Evolutionary conservation across 2,329 filamentous ascomycete species (phyloP).

Genomic region (Cadophora malorum): DNA sequence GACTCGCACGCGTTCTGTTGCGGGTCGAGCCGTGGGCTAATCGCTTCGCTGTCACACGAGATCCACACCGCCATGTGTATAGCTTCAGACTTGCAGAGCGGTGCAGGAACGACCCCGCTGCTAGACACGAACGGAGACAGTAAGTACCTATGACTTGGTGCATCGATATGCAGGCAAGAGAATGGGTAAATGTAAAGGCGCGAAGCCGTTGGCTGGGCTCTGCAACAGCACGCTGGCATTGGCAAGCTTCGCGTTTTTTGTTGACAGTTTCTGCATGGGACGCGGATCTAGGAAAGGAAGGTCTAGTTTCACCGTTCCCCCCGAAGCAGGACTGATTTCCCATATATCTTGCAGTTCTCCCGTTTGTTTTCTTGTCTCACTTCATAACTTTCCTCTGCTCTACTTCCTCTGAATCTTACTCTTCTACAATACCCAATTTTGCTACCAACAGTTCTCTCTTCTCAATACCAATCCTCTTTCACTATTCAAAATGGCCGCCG

Average conservation of each 20-base stretch:
- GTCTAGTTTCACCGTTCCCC: conserved; percentile 24
- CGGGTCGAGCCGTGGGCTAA: conserved; percentile 39
- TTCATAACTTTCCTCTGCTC: conserved; percentile 18
- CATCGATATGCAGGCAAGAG: conserved; percentile 32
- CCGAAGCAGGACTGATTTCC: conserved; percentile 10
- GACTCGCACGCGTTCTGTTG: conserved; percentile 37
- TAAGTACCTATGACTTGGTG: conserved; percentile 37
- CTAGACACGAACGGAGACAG: conserved; percentile 28
- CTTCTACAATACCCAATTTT: conserved; percentile 26
- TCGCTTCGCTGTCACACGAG: conserved; percentile 37
- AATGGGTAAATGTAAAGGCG: conserved; percentile 31
- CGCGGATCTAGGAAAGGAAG: conserved; percentile 24
- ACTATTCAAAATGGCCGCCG: conserved; percentile 41
- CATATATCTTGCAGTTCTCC: conserved; percentile 30
- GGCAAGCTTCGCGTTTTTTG: conserved; percentile 24
- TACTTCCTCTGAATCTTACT: conserved; percentile 19
- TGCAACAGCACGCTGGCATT: conserved; percentile 24
- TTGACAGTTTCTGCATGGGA: conserved; percentile 27
- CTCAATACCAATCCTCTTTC: conserved; percentile 23
- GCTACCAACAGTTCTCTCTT: conserved; percentile 21
- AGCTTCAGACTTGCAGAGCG: conserved; percentile 16
- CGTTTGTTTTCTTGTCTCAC: conserved; percentile 4
- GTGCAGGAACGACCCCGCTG: conserved; percentile 37
- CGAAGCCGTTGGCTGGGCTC: conserved; percentile 30
- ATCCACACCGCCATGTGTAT: conserved; percentile 38